A percentile compares a stretch with the other conserved stretches of the same genome.
These are phyloP conservation scores for Zea luxurians DNA, from an alignment of 176 grass and related monocot species.

Conservation along the genomic window DNA sequence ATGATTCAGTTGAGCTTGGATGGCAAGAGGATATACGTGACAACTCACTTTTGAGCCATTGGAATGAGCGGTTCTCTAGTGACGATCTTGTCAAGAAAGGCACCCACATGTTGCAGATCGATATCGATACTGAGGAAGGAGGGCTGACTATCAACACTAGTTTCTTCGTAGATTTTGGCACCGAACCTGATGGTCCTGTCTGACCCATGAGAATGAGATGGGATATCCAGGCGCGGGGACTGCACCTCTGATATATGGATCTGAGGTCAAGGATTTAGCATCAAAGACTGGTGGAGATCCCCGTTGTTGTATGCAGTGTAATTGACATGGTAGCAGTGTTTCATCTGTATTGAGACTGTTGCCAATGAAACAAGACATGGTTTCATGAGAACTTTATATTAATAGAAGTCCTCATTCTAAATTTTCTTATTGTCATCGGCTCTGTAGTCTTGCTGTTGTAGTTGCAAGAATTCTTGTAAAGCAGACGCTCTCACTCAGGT, in stretches of 20 bases:
- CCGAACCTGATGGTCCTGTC: constrained; percentile 72
- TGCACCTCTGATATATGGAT: constrained; percentile 99
- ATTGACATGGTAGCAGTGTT: constrained; percentile 16
- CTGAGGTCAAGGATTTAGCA: constrained; percentile 33
- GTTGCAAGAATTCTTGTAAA: neutral
- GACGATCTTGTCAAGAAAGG: constrained; percentile 76
- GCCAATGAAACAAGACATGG: constrained; percentile 6
- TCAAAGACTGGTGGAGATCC: neutral
- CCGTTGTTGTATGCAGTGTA: constrained; percentile 25
- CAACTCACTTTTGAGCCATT: constrained; percentile 94
- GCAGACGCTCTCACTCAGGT: neutral
- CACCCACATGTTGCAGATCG: constrained; percentile 88
- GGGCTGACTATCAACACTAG: constrained; percentile 71
- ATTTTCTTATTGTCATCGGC: constrained; percentile 1
- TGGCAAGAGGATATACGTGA: constrained; percentile 82
- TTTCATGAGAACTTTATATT: constrained; percentile 11
- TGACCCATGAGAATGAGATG: constrained; percentile 99
- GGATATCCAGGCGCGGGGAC: constrained; percentile 94
- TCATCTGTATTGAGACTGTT: constrained; percentile 11
- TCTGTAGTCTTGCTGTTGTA: neutral
- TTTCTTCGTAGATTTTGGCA: constrained; percentile 88
- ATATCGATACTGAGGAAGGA: constrained; percentile 72
- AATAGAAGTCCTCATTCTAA: constrained; percentile 32
- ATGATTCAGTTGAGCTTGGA: constrained; percentile 96
- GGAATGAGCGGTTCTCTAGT: constrained; percentile 85